A percentile compares a stretch with the other conserved stretches of the same genome.
Conservation (phyloP, 345 rosid species). For the Melaleuca alternifolia region DNA sequence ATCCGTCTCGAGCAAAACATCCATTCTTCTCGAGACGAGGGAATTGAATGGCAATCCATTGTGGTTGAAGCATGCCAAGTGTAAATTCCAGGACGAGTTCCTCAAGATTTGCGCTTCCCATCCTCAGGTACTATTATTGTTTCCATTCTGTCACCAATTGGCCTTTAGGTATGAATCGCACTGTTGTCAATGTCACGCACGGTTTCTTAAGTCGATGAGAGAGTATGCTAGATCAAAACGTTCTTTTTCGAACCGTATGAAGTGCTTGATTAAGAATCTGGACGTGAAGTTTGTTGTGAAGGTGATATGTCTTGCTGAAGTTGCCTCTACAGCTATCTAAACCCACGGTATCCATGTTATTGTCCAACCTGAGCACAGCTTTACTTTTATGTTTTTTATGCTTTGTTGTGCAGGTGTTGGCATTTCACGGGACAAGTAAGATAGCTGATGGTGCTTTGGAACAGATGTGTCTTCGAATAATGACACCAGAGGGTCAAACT, state of each 20-base stretch:
- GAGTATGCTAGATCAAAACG: background rate
- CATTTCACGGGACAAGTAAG: conserved; percentile 23
- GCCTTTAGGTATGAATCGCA: background rate
- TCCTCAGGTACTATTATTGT: conserved; percentile 38
- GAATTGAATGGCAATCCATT: conserved; percentile 51
- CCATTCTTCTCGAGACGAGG: conserved; percentile 47
- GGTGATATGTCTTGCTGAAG: background rate
- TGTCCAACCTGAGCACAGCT: background rate
- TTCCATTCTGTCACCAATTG: background rate
- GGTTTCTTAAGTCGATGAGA: background rate
- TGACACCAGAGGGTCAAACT: conserved; percentile 41
- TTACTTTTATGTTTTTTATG: background rate
- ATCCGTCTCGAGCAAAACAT: conserved; percentile 14
- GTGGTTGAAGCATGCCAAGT: conserved; percentile 19
- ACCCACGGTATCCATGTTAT: background rate
- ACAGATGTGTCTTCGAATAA: conserved; percentile 18
- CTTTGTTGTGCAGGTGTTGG: conserved; percentile 38
- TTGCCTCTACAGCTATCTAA: background rate
- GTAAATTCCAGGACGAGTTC: conserved; percentile 55
- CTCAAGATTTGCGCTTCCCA: conserved; percentile 49
- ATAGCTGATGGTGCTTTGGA: conserved; percentile 48
- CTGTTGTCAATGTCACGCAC: background rate
- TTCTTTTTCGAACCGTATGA: background rate
- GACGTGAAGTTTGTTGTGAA: background rate
- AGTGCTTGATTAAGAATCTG: background rate